These are phyloP conservation scores for Xylariaceae sp. DNA, from an alignment of 2,329 filamentous ascomycete genomes.

Conservation along the genomic window DNA sequence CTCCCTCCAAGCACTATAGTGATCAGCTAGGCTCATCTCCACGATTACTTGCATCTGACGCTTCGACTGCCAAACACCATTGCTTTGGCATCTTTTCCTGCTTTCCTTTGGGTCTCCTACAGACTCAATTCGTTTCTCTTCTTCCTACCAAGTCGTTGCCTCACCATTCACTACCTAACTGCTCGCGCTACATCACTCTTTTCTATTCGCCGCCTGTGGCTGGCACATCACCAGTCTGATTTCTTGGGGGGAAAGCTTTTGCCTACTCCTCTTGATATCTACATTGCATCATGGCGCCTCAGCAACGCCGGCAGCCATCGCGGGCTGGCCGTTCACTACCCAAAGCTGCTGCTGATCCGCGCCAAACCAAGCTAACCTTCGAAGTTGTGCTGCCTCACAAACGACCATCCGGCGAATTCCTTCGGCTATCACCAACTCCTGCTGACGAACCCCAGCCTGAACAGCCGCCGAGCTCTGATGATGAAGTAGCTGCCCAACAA, in stretches of 20 bases:
- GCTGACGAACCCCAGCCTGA: background rate
- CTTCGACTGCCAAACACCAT: background rate
- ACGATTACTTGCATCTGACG: background rate
- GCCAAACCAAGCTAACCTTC: background rate
- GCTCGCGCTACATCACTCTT: background rate
- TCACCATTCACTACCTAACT: background rate
- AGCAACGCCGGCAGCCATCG: background rate
- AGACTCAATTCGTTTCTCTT: background rate
- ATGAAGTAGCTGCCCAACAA: background rate
- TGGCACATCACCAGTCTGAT: background rate
- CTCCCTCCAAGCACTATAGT: background rate
- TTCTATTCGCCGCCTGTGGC: background rate
- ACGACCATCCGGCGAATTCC: background rate
- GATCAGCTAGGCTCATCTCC: conserved; percentile 2
- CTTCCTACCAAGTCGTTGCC: background rate
- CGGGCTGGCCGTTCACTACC: background rate
- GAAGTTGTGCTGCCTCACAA: background rate
- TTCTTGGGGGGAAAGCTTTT: background rate
- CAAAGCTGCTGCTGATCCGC: background rate
- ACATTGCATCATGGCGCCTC: conserved; percentile 9
- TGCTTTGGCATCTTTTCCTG: background rate
- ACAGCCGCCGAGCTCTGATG: background rate
- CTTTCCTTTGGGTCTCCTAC: background rate
- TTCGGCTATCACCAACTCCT: background rate
- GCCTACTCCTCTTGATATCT: background rate